Evolutionary conservation across 306 rosid species (phyloP), one percentile per base, ranked within the genome.

Genomic region (Benincasa hispida): DNA sequence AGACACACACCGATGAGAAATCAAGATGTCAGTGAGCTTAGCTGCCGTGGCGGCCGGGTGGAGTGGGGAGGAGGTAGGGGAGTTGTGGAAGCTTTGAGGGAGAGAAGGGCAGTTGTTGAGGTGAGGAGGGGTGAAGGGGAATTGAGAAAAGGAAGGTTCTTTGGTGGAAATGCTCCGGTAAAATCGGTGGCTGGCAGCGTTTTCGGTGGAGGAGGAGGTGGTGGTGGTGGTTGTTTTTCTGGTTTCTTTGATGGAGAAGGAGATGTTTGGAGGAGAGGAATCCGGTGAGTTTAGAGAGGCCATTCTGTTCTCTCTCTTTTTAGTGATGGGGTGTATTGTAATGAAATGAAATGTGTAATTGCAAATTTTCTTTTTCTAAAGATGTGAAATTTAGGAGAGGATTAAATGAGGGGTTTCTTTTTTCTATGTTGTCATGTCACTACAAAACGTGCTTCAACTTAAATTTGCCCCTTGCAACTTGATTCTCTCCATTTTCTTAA

Each of bases 1-100:
- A n/a, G 97, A 91, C 78, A 94, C 87, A 77, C 98, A 93, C 15
- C 86, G 93, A 80, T 86, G 88, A 24, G 90, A 73, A n/a, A 93
- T 78, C 75, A 79, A 83, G 47, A 30, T 79, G 59, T 91, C 88
- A 32, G 81, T 69, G 59, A 83, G 79, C 45, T 86, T 85, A 47
- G 88, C 11, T 15, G 61, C 28, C 34, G 56, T 6, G 15, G 69
- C 34, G 24, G 35, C 78, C 6, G 58, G 85, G 81, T 82, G 89
- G 57, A 79, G 83, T 60, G 94, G 91, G 57, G 96, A 83, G 37
- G 89, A 82, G 76, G 81, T 10, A 0, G 92, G 97, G 41, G 93
- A 90, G 80, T 62, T 81, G 68, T 83, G 92, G 78, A 83, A 87
- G 82, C 92, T 88, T 15, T 85, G 86, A 62, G 91, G 82, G 41